Base-by-base conservation (phyloP, 306 rosid genomes). In the Vachellia collinsii region DNA sequence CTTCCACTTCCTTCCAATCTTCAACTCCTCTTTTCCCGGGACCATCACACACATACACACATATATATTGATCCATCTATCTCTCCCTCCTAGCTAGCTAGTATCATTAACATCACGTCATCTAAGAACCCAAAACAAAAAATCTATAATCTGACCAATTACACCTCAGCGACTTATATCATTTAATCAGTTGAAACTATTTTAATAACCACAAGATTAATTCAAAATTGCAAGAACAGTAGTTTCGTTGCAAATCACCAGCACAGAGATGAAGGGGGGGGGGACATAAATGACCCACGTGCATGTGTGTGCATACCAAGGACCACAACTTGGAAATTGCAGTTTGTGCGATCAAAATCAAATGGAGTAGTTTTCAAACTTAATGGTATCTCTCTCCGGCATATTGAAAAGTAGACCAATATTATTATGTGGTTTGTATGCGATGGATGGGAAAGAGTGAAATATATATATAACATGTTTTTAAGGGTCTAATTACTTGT, bases 231-330 rank as follows among this genome's bases (percentile, higher is more conserved):
- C 61, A 54, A 3, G 0, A 7, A n/a, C 37, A 25, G 37, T 23
- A 25, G 37, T 23, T 4, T 61, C 37, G 37, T 61, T 61, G 36
- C 39, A 61, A 29, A 23, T 11, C 38, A 4, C 14, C 6, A 36
- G 69, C 42, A 23, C 12, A 76, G 65, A 83, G 47, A 72, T 58
- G 80, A 36, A 67, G 34, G 34, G 34, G 77, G 75, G 72, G 43
- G 58, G 69, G 80, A 83, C 87, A 83, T 0, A 13, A 11, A 77
- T 81, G 87, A 75, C 80, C 88, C 87, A 87, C 86, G 82, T 81
- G 87, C 79, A 69, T 56, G 53, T 43, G 43, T 11, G 34, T 29
- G 4, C 2, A 29, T 29, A 29, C 34, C 34, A 56, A 70, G 86
- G 80, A 84, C 90, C 87, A 75, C 84, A 71, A 64, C 11, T 63